Evolutionary conservation across 1,284 basidiomycete species (phyloP), one percentile per base, ranked within the genome.

Genomic region (Amylostereum areolatum): DNA sequence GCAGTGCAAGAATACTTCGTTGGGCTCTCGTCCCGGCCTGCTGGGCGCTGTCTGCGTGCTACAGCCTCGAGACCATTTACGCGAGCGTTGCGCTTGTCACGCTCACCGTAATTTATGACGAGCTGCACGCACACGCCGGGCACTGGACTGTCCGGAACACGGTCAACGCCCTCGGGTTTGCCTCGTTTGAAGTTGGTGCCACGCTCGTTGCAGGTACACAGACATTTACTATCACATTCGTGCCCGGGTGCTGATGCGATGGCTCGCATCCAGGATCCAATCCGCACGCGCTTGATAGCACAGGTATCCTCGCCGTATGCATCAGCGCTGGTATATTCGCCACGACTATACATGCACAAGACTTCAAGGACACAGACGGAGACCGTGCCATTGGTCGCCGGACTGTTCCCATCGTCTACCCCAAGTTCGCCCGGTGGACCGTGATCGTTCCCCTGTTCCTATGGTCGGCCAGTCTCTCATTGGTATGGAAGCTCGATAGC

Each of bases 311-410:
- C n/a, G 35, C 43, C 35, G 29, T 50, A 18, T 24, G 27, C 47
- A 42, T 45, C 39, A 55, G 54, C 46, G 43, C 51, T 9, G 49
- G 49, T 10, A 54, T 66, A 24, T 55, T 64, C 30, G 48, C 60
- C 18, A 71, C 68, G 11, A 72, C 71, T 1, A 60, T 69, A 11
- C 70, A 73, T 27, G 61, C 67, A 25, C 71, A 73, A 41, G 70
- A 72, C 52, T 73, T 73, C 56, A 62, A 66, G 46, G 70, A 72
- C 48, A 58, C 60, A 33, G 61, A 67, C 1, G 70, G 70, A 9
- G 70, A 73, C 45, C 50, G 54, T 2, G 31, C 60, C 24, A 60
- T 64, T 4, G 67, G 67, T 5, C 61, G 70, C 3, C 59, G 52
- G 27, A 72, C 70, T 3, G 48, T 73, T 0, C 70, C 70, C 11